phyloP scores from a whole-genome alignment of 768 basidiomycete genomes.

The Phaeolepiota aurea region DNA sequence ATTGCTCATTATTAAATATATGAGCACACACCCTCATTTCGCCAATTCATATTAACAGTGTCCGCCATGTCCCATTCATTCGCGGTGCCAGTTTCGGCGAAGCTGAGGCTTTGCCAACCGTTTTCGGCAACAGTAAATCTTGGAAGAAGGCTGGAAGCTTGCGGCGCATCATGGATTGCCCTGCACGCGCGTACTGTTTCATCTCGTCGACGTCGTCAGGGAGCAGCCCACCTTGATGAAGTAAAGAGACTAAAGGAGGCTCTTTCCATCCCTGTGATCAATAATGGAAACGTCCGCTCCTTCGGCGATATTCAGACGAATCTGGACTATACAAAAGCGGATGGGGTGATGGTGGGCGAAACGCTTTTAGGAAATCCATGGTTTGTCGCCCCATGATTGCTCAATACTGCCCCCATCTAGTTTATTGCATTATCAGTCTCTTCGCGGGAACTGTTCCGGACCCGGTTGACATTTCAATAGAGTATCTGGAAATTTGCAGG shows the following conservation, averaged over 20 bases:
- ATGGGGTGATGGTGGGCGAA: slow-evolving; percentile 79
- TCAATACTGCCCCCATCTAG: neutral
- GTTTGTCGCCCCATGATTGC: slow-evolving; percentile 25
- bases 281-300: slow-evolving; percentile 70
- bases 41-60: slow-evolving; percentile 28
- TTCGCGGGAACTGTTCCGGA: slow-evolving; percentile 47
- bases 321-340: slow-evolving; percentile 46
- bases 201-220: slow-evolving; percentile 59
- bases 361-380: slow-evolving; percentile 68
- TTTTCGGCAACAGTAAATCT: slow-evolving; percentile 44
- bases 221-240: slow-evolving; percentile 57
- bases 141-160: slow-evolving; percentile 48
- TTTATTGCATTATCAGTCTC: slow-evolving; percentile 30
- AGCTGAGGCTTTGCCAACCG: slow-evolving; percentile 54
- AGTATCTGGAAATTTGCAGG: slow-evolving; percentile 59
- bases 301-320: slow-evolving; percentile 52
- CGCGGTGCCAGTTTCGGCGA: slow-evolving; percentile 55
- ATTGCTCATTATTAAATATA: slow-evolving; percentile 33
- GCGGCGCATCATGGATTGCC: slow-evolving; percentile 63
- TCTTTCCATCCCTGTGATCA: slow-evolving; percentile 52
- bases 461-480: slow-evolving; percentile 57
- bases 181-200: slow-evolving; percentile 72
- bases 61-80: slow-evolving; percentile 57
- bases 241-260: slow-evolving; percentile 47
- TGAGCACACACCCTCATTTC: slow-evolving; percentile 33